Percentiles rank a stretch among this genome's conserved stretches.
These are phyloP conservation scores for Chloris gayana DNA, from an alignment of 176 grass and related monocot genomes.

Conservation along the genomic window DNA sequence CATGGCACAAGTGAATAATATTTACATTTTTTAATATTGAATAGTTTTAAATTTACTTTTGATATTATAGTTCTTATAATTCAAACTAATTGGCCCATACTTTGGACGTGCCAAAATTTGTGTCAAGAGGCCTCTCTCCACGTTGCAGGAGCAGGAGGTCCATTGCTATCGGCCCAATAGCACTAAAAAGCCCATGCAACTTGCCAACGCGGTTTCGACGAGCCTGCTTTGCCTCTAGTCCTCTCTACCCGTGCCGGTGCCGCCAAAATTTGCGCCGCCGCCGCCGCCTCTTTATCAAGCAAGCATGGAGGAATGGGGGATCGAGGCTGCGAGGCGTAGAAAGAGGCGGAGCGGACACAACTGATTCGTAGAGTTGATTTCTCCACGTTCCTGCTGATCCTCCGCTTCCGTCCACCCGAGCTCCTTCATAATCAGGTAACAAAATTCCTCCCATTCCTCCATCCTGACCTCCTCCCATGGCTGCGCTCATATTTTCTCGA, in stretches of 20 bases:
- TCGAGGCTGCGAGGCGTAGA: not conserved
- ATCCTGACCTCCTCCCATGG: not conserved
- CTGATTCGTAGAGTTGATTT: not conserved
- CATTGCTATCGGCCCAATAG: not conserved
- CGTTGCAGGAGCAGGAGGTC: not conserved
- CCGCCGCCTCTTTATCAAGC: not conserved
- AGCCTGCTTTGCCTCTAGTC: not conserved
- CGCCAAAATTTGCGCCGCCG: slow-evolving; percentile 37
- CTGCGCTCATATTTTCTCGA: not conserved
- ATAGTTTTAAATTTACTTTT: too few relatives aligned
- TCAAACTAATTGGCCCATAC: too few relatives aligned
- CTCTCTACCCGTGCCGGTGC: slow-evolving; percentile 6
- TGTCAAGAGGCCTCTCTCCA: not conserved
- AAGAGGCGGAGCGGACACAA: not conserved
- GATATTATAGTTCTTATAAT: too few relatives aligned
- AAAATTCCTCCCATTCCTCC: not conserved
- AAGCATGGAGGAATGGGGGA: not conserved
- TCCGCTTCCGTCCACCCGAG: not conserved
- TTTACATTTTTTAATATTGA: too few relatives aligned
- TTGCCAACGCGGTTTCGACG: not conserved
- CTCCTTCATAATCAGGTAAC: slow-evolving; percentile 16
- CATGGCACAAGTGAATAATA: too few relatives aligned
- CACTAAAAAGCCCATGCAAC: not conserved
- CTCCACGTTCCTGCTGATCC: not conserved
- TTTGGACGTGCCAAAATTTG: too few relatives aligned